phyloP scores from a whole-genome alignment of 139 green algal species.

The Tetradesmus obliquus region DNA sequence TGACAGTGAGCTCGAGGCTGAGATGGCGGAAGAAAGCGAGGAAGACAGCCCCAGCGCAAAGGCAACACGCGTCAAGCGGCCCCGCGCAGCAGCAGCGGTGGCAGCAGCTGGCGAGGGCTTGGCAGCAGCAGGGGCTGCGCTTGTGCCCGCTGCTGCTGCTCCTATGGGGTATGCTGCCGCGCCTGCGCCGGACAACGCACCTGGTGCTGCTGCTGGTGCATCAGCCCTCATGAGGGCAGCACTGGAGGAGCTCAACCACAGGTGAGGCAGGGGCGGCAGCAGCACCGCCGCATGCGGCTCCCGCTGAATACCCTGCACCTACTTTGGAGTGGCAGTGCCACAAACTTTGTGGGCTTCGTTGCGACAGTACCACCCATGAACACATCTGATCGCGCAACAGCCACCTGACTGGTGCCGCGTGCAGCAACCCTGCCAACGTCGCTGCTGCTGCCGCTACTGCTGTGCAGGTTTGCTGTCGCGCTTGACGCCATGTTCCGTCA shows the following conservation, averaged over 20 bases:
- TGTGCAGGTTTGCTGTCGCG: not conserved
- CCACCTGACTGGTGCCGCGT: too few relatives aligned
- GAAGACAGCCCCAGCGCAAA: slow-evolving; percentile 11
- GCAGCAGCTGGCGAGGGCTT: not conserved
- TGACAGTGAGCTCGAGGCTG: slow-evolving; percentile 19
- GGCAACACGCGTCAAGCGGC: not conserved
- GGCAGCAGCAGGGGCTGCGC: not conserved
- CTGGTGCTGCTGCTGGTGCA: not conserved
- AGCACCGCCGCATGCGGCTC: too few relatives aligned
- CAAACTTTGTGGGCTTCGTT: too few relatives aligned
- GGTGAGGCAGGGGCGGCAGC: not conserved
- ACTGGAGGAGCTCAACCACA: not conserved
- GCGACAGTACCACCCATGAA: too few relatives aligned
- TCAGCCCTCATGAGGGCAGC: not conserved
- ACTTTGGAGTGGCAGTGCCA: too few relatives aligned
- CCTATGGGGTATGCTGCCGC: not conserved
- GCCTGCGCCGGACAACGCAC: not conserved
- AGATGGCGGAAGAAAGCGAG: not conserved
- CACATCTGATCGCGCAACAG: too few relatives aligned
- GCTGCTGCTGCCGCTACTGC: not conserved
- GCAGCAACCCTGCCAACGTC: not conserved
- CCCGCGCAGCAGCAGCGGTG: not conserved
- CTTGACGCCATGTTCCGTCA: slow-evolving; percentile 16
- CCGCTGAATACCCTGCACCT: too few relatives aligned
- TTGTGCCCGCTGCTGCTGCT: not conserved